Evolutionary conservation across 176 grass and related monocot species (phyloP), one percentile per base, ranked within the genome.

Genomic region (Triticum turgidum): DNA sequence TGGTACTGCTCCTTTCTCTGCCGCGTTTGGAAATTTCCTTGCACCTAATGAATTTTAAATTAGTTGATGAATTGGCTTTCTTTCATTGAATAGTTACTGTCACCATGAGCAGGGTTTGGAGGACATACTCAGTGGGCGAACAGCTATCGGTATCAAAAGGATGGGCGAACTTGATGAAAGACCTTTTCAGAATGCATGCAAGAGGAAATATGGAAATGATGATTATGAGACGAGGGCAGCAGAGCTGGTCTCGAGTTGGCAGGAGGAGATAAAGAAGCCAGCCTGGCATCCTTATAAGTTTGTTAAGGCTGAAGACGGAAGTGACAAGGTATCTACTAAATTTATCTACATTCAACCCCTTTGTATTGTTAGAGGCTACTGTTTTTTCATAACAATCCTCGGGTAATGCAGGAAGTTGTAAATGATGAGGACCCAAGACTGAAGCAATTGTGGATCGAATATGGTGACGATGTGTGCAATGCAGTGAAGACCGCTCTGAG

Each of bases 201-300:
- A 15, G 90, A 91, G 66, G 54, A 88, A 85, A 70, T 94, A 82
- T 21, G 69, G 82, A 17, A 62, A 65, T 20, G 69, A 79, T 61
- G 96, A 96, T 73, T 86, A 86, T 6, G 84, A 94, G 24, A 20
- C 62, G 0, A 94, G 62, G 82, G 79, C 89, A 79, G 86, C 79
- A 8, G 88, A 94, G 78, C 76, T 98, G 38, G 81, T 79, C 44
- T 69, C 88, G 61, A 64, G 24, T 73, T 98, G 93, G 93, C 91
- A 98, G 85, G 96, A 95, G 58, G 96, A 96, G 86, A 73, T 98
- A 70, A 98, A 98, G 82, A 96, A 96, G 56, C 93, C 96, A 82
- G 69, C 88, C 17, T 98, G 96, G 96, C 91, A 98, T 91, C 96
- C 96, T 37, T 98, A 88, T 87, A 98, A 98, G 73, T 80, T 88